Conservation (phyloP, 495 filamentous ascomycete genomes). For the Annulohypoxylon bovei region DNA sequence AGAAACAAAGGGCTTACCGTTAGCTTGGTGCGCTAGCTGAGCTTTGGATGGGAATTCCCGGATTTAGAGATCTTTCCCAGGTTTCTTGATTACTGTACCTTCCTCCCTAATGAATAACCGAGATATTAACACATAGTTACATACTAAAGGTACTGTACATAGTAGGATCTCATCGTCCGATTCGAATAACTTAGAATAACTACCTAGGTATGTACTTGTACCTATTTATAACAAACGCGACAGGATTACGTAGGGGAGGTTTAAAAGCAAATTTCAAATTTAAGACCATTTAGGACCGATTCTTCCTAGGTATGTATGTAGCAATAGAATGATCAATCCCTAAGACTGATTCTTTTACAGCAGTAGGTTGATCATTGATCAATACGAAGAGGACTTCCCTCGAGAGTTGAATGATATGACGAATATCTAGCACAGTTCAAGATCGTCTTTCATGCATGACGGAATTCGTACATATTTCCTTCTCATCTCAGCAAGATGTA, state of each 20-base stretch:
- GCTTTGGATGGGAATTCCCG: constrained; percentile 22
- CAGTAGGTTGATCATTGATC: neutral
- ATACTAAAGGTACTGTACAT: neutral
- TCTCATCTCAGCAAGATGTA: constrained; percentile 12
- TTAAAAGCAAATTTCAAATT: constrained; percentile 1
- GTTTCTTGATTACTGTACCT: constrained; percentile 23
- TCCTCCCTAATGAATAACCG: neutral
- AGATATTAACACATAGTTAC: too few species aligned
- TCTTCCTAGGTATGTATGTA: too few species aligned
- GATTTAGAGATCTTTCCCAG: constrained; percentile 17
- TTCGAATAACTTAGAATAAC: neutral
- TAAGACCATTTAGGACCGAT: neutral
- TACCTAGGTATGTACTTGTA: neutral
- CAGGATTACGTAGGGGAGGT: neutral
- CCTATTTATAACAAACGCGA: constrained; percentile 27
- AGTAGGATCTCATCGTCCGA: neutral
- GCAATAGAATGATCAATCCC: neutral
- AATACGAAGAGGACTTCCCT: neutral
- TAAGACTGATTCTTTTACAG: neutral
- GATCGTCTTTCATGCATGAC: constrained; percentile 6
- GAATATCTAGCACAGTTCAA: constrained; percentile 1
- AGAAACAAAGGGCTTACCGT: constrained; percentile 27
- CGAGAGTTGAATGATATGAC: neutral
- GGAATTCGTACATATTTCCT: constrained; percentile 8
- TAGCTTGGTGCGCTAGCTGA: constrained; percentile 22